Conservation (phyloP, 805 yeast genomes). For the Myxozyma neotropica region DNA sequence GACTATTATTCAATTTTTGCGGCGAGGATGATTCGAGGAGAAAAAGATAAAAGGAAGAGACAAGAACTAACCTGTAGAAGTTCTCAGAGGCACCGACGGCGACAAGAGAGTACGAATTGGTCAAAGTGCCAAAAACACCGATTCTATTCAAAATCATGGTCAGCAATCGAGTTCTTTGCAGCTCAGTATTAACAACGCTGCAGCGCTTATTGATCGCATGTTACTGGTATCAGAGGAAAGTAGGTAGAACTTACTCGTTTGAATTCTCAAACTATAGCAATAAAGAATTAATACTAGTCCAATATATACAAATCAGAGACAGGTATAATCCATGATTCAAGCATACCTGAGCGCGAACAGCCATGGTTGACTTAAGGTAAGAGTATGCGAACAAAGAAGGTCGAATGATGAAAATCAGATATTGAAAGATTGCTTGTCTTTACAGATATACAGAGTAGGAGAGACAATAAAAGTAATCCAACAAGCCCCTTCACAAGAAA, state of each 20-base stretch:
- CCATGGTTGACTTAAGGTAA: slow-evolving; percentile 33
- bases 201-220: no score
- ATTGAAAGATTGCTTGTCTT: not conserved
- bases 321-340: not conserved
- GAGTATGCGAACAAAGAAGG: not conserved
- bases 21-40: not conserved
- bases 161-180: not conserved
- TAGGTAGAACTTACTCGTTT: slow-evolving; percentile 53
- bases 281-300: slow-evolving; percentile 16
- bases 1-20: no score
- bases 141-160: slow-evolving; percentile 46
- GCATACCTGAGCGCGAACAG: slow-evolving; percentile 43
- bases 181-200: not conserved
- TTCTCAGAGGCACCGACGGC: slow-evolving; percentile 95
- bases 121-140: slow-evolving; percentile 92
- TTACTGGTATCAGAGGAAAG: no score
- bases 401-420: not conserved
- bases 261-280: slow-evolving; percentile 66
- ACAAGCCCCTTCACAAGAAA: no score
- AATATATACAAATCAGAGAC: not conserved
- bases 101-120: slow-evolving; percentile 94
- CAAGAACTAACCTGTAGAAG: slow-evolving; percentile 54
- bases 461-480: no score
- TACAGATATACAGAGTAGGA: not conserved
- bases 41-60: slow-evolving; percentile 42